Evolutionary conservation across 2,329 filamentous ascomycete species (phyloP), one percentile per base, ranked within the genome.

Genomic region (Curvularia sp.): DNA sequence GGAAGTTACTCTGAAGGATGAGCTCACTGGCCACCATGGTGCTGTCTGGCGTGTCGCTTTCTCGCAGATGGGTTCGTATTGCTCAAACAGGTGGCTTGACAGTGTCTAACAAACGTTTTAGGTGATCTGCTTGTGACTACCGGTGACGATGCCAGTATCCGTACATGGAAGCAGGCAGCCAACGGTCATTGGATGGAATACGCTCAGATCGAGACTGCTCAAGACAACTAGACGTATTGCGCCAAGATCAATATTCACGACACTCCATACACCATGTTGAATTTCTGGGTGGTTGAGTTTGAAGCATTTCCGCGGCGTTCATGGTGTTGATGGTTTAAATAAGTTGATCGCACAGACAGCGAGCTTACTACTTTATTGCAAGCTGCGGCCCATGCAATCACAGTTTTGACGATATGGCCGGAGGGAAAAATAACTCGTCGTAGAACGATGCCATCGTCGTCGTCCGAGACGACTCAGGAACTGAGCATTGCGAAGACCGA

Each of bases 11-110:
- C 85, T 91, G 66, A 82, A 90, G 1, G 89, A 88, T 8, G 86
- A 84, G 68, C 82, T 93, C 8, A 86, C 88, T 49, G 85, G 83
- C 51, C 87, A 91, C 71, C 84, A 86, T 49, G 88, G 86, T 18
- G 89, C 89, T 1, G 89, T 92, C 1, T 94, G 90, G 90, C 82
- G 89, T 21, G 87, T 93, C 2, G 85, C 85, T 1, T 94, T 93
- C 66, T 81, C 80, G 12, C 78, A 79, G 27, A 78, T 79, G 73
- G 80, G 78, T 79, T 74, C 56, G 75, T 66, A 38, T 9, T 18
- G 23, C 28, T 18, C 4, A 7, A 19, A 5, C n/a, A 30, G 12
- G 12, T 23, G 19, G 3, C 25, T 21, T 21, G n/a, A 7, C 13
- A 49, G n/a, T 49, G 21, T n/a, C 55, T 67, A 38, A 69, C 52